Conservation (phyloP, 75 land plant species). For the Azolla pinnata region DNA sequence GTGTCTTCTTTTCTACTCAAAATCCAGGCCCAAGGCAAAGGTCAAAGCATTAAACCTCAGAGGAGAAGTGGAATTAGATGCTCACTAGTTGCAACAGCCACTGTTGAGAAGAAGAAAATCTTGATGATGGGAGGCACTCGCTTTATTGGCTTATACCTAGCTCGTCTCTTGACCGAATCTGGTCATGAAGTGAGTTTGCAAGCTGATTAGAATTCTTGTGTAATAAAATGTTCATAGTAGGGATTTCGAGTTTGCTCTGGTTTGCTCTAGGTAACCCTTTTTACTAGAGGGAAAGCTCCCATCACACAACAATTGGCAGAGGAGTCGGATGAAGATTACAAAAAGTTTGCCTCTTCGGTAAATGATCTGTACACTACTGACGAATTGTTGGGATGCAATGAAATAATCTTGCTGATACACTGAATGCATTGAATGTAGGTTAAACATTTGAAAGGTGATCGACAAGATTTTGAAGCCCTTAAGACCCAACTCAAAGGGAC, state of each 20-base stretch:
- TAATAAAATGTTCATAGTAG: too few relatives aligned
- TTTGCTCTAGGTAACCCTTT: slow-evolving; percentile 68
- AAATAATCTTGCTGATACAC: background rate
- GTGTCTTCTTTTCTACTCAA: too few relatives aligned
- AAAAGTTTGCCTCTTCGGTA: slow-evolving; percentile 69
- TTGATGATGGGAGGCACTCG: slow-evolving; percentile 97
- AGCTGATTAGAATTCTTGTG: too few relatives aligned
- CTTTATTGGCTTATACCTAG: slow-evolving; percentile 82
- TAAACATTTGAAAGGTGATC: slow-evolving; percentile 89
- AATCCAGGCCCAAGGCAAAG: too few relatives aligned
- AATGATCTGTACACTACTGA: background rate
- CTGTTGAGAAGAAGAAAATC: slow-evolving; percentile 54
- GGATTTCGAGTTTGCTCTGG: background rate
- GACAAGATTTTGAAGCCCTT: slow-evolving; percentile 81
- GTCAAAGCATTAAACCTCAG: too few relatives aligned
- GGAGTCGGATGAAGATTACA: slow-evolving; percentile 72
- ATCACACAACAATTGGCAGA: slow-evolving; percentile 71
- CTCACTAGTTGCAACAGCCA: slow-evolving; percentile 18
- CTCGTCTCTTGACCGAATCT: slow-evolving; percentile 71
- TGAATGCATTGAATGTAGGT: slow-evolving; percentile 29
- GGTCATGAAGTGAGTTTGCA: slow-evolving; percentile 73
- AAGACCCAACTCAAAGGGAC: slow-evolving; percentile 61
- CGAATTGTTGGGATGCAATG: too few relatives aligned
- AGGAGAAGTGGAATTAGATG: background rate
- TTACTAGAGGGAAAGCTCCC: slow-evolving; percentile 92